Conservation (phyloP, 2,329 filamentous ascomycete species). For the Onygenales sp. region DNA sequence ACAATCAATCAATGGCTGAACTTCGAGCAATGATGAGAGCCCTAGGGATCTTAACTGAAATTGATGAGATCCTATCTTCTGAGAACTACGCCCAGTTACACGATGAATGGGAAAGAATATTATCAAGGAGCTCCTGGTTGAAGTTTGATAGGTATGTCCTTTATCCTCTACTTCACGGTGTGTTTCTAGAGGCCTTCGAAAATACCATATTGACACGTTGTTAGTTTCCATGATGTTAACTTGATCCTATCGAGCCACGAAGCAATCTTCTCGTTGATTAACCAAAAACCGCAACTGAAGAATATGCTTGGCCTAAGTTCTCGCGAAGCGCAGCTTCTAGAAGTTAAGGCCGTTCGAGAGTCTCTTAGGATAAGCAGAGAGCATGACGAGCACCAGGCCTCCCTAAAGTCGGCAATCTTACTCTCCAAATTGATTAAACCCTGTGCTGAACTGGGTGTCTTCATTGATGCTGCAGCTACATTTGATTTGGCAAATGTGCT, state of each 20-base stretch:
- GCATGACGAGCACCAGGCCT: conserved; percentile 76
- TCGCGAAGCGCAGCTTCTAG: conserved; percentile 57
- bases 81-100: conserved; percentile 51
- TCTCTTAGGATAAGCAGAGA: conserved; percentile 67
- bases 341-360: conserved; percentile 67
- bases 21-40: conserved; percentile 52
- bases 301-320: conserved; percentile 51
- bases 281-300: conserved; percentile 57
- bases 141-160: conserved; percentile 60
- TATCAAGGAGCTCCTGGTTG: conserved; percentile 66
- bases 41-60: conserved; percentile 68
- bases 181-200: not conserved
- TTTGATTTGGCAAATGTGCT: conserved; percentile 81
- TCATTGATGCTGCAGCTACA: conserved; percentile 65
- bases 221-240: conserved; percentile 54
- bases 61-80: conserved; percentile 65
- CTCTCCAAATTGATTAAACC: conserved; percentile 66
- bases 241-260: conserved; percentile 74
- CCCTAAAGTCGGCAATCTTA: conserved; percentile 72
- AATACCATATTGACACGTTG: not conserved
- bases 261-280: conserved; percentile 70
- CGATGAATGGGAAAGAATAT: conserved; percentile 54
- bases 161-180: not conserved
- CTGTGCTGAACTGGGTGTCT: conserved; percentile 61
- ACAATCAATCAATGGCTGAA: conserved; percentile 27